These are phyloP conservation scores for Babesia sp. DNA, from an alignment of 169 alveolate genomes.

Conservation along the genomic window DNA sequence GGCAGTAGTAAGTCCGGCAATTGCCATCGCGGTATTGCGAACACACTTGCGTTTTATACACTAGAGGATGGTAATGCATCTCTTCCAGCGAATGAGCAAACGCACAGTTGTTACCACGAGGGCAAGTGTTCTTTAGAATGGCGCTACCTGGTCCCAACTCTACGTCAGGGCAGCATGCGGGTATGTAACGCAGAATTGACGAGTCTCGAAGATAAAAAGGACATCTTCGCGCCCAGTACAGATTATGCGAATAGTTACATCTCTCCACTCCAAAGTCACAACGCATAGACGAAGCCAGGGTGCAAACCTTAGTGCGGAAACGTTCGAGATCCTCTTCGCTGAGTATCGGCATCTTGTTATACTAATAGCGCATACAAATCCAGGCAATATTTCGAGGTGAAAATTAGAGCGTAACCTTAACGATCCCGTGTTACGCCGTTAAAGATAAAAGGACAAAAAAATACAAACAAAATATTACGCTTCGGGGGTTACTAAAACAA, in stretches of 20 bases:
- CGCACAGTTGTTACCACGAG: slow-evolving; percentile 84
- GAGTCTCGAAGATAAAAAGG: slow-evolving; percentile 82
- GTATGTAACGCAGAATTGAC: slow-evolving; percentile 79
- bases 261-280: slow-evolving; percentile 83
- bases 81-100: slow-evolving; percentile 83
- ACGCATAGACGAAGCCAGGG: slow-evolving; percentile 73
- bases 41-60: slow-evolving; percentile 79
- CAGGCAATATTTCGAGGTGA: not conserved
- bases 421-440: slow-evolving; percentile 10
- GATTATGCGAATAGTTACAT: slow-evolving; percentile 82
- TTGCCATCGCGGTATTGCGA: slow-evolving; percentile 74
- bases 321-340: slow-evolving; percentile 83
- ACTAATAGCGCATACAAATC: not conserved
- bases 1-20: slow-evolving; percentile 84
- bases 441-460: slow-evolving; percentile 20
- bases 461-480: slow-evolving; percentile 16
- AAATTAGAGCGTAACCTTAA: not conserved
- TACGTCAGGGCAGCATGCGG: slow-evolving; percentile 80
- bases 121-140: slow-evolving; percentile 72
- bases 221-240: slow-evolving; percentile 84
- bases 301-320: slow-evolving; percentile 81
- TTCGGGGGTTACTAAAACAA: not conserved
- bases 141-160: slow-evolving; percentile 61
- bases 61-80: slow-evolving; percentile 81
- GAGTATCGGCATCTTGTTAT: slow-evolving; percentile 72